Conservation (phyloP, 1,284 basidiomycete genomes). For the Cutaneotrichosporon mucoides region DNA sequence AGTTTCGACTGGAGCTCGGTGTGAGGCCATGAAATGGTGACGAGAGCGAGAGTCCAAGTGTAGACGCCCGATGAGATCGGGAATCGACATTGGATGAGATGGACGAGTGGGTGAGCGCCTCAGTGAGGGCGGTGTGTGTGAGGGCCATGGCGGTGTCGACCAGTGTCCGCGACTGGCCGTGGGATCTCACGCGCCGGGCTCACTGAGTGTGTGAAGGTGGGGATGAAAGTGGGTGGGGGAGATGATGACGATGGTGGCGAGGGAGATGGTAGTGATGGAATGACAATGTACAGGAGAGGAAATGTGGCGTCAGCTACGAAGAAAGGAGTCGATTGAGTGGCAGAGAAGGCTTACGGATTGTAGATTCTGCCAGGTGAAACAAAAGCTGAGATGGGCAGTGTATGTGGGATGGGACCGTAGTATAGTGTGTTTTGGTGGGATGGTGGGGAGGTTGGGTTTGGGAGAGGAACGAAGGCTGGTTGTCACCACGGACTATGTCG, state of each 20-base stretch:
- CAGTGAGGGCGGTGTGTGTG: slow-evolving; percentile 6
- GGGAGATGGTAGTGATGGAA: background rate
- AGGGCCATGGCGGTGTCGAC: slow-evolving; percentile 12
- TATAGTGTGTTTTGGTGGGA: too few relatives aligned
- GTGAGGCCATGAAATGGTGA: slow-evolving; percentile 10
- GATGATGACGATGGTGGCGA: background rate
- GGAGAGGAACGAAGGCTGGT: too few relatives aligned
- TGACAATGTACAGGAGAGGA: too few relatives aligned
- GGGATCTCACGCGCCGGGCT: slow-evolving; percentile 2
- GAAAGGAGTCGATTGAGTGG: background rate
- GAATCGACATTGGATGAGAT: slow-evolving; percentile 6
- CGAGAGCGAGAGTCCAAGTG: slow-evolving; percentile 6
- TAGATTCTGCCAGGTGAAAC: too few relatives aligned
- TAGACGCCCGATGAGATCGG: background rate
- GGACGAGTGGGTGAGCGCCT: slow-evolving; percentile 3
- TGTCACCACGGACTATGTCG: too few relatives aligned
- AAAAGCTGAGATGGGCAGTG: too few relatives aligned
- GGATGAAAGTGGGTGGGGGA: background rate
- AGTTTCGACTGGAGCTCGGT: slow-evolving; percentile 9
- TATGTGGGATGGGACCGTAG: too few relatives aligned
- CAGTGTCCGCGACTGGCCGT: slow-evolving; percentile 4
- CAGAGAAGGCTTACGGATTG: background rate
- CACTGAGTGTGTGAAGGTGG: background rate
- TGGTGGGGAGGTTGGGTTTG: too few relatives aligned
- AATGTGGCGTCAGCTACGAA: background rate